Evolutionary conservation across 495 filamentous ascomycete species (phyloP), one percentile per base, ranked within the genome.

Genomic region (Trypethelium eluteriae): DNA sequence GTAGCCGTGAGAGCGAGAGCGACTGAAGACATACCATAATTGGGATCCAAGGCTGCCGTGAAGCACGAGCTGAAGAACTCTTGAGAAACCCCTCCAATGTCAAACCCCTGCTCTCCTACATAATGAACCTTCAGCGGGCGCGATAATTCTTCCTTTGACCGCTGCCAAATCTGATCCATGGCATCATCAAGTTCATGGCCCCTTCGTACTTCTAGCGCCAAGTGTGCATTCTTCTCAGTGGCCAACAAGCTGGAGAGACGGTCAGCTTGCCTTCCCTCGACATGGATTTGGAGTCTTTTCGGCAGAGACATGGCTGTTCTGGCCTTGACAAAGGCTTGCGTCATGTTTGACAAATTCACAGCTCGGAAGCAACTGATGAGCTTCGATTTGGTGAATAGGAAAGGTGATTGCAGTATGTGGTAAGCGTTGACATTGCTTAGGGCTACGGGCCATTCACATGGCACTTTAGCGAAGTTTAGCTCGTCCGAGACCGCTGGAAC

Each of bases 11-110:
- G 12, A 38, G 38, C 36, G 12, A 57, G 14, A 7, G 32, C 38
- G 32, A 39, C 2, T n/a, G 25, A 25, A 78, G 75, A 25, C 84
- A 81, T 82, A 72, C 86, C 92, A 69, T 89, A 89, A 47, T 88
- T 82, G 10, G 91, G 85, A 73, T 91, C 81, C 36, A 97, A 77
- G 2, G 87, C 89, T 72, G 96, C 88, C 4, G 81, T 84, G 70
- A 96, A 85, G 63, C 89, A 85, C 46, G 96, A 71, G 39, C 89
- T 85, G 78, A 98, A 97, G 76, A 96, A 98, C 67, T 98, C 94
- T 73, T 93, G 92, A 68, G 96, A 91, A 3, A 98, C 91, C 62
- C 94, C 94, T 64, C 94, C 94, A 65, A 92, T 89, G 76, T 98
- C 94, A 25, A 93, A 81, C 1, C 94, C 94, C 72, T 95, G 88